Conservation (phyloP, 164 flowering plant species). For the Magnolia sinica region DNA sequence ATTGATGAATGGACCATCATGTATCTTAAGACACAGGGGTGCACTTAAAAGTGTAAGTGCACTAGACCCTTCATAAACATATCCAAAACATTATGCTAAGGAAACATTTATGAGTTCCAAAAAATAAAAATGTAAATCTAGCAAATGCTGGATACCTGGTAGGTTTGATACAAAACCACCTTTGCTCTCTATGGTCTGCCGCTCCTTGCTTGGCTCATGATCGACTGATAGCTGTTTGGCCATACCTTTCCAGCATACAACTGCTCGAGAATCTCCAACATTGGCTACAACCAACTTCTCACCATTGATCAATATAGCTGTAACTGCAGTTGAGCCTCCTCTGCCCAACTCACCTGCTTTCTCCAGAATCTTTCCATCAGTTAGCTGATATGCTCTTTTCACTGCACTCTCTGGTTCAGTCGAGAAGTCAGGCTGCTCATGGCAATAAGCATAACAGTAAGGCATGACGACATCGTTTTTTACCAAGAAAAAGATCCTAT, state of each 20-base stretch:
- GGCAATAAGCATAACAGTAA: background rate
- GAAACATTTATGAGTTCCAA: background rate
- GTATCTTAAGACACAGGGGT: background rate
- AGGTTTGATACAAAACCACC: constrained; percentile 88
- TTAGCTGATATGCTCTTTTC: constrained; percentile 57
- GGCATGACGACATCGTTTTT: background rate
- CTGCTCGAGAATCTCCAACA: constrained; percentile 91
- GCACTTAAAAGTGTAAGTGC: background rate
- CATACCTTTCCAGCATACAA: constrained; percentile 65
- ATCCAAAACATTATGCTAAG: background rate
- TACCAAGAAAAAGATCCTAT: too few relatives aligned
- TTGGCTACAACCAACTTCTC: constrained; percentile 77
- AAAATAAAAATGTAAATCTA: background rate
- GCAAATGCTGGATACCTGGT: constrained; percentile 49
- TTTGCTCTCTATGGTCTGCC: constrained; percentile 53
- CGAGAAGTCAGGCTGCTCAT: constrained; percentile 76
- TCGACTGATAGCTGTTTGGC: constrained; percentile 84
- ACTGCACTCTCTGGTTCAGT: constrained; percentile 65
- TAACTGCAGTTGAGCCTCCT: constrained; percentile 98
- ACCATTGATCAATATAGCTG: constrained; percentile 83
- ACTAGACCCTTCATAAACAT: background rate
- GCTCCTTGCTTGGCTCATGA: constrained; percentile 80
- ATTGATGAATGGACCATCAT: too few relatives aligned
- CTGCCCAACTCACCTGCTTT: constrained; percentile 66
- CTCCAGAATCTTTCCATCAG: constrained; percentile 66